phyloP scores from a whole-genome alignment of 805 yeast species.

The Barnettozyma vustinii region DNA sequence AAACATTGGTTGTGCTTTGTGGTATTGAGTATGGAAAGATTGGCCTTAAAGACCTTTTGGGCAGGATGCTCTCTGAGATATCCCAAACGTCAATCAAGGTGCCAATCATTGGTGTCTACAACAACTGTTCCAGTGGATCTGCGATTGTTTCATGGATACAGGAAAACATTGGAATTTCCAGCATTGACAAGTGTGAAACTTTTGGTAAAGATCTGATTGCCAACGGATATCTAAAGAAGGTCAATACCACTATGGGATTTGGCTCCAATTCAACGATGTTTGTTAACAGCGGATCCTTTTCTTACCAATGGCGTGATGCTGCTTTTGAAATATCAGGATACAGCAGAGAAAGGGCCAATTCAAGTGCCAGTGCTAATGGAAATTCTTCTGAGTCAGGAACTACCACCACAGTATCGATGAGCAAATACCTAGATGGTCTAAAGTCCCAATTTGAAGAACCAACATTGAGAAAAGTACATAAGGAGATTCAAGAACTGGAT shows the following conservation, averaged over 20 bases:
- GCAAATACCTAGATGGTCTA: conserved; percentile 20
- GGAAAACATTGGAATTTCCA: conserved; percentile 36
- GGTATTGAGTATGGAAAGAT: conserved; percentile 33
- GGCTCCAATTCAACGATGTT: conserved; percentile 69
- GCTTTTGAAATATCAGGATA: conserved; percentile 52
- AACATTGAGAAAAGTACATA: conserved; percentile 43
- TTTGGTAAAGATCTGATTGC: conserved; percentile 70
- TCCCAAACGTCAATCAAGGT: conserved; percentile 53
- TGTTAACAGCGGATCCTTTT: conserved; percentile 68
- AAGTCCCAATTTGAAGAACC: conserved; percentile 40
- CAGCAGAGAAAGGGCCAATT: conserved; percentile 1
- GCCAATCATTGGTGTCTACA: conserved; percentile 65
- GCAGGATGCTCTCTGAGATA: conserved; percentile 40
- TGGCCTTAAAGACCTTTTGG: conserved; percentile 37
- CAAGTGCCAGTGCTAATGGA: conserved; percentile 18
- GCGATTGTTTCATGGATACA: conserved; percentile 56
- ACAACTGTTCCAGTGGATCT: conserved; percentile 56
- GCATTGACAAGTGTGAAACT: conserved; percentile 55
- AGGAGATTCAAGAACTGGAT: conserved; percentile 58
- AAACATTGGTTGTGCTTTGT: conserved; percentile 29
- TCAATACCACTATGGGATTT: conserved; percentile 55
- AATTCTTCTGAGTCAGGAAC: conserved; percentile 21
- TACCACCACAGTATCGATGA: conserved; percentile 16
- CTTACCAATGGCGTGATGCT: conserved; percentile 75
- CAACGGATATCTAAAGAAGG: conserved; percentile 50